A percentile compares a stretch with the other conserved stretches of the same genome.
These are phyloP conservation scores for Tillandsia fasciculata DNA, from an alignment of 176 grass and related monocot species.

Conservation along the genomic window DNA sequence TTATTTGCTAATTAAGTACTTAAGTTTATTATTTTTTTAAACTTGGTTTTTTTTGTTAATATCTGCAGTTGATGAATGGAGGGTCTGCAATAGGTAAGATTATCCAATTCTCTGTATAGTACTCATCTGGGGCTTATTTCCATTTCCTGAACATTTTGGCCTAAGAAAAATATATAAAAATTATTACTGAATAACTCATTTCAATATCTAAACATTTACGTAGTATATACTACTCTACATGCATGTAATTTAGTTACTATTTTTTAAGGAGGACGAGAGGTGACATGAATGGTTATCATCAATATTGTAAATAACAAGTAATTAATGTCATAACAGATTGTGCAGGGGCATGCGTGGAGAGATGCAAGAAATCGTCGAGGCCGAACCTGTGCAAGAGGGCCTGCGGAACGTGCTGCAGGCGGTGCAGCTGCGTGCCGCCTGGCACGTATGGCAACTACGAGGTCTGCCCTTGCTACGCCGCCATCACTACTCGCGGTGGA, in stretches of 20 bases:
- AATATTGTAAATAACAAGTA: background rate
- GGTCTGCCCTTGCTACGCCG: slow-evolving; percentile 23
- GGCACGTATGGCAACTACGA: slow-evolving; percentile 38
- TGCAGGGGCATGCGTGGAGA: slow-evolving; percentile 8
- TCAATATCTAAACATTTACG: background rate
- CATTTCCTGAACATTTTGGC: too few relatives aligned
- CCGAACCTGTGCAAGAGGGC: slow-evolving; percentile 37
- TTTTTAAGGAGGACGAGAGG: too few relatives aligned
- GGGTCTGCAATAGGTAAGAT: background rate
- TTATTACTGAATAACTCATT: background rate
- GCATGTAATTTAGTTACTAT: too few relatives aligned
- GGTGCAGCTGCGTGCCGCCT: slow-evolving; percentile 41
- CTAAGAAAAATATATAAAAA: too few relatives aligned
- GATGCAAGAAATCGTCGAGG: slow-evolving; percentile 31
- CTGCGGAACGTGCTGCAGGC: slow-evolving; percentile 32
- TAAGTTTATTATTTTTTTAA: background rate
- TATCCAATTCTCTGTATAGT: too few relatives aligned
- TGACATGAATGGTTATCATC: background rate
- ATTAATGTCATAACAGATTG: slow-evolving; percentile 19
- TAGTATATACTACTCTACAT: background rate
- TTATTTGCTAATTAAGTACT: too few relatives aligned
- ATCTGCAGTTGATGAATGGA: background rate
- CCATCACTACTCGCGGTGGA: slow-evolving; percentile 28
- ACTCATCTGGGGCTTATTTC: too few relatives aligned
- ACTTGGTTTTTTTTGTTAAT: background rate